Conservation (phyloP, 2,329 filamentous ascomycete species). For the Cercospora sp. region DNA sequence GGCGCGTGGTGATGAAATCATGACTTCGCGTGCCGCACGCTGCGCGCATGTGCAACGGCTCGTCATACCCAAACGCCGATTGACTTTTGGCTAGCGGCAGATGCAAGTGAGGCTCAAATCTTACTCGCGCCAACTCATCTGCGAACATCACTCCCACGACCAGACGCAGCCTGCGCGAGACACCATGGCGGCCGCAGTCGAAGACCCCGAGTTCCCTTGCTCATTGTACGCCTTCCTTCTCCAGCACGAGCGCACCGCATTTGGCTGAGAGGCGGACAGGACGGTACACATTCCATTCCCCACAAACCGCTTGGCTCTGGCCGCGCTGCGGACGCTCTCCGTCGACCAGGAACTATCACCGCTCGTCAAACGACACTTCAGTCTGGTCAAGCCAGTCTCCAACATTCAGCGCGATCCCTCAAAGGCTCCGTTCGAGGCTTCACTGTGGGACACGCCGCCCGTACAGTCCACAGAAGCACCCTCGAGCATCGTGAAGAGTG, state of each 20-base stretch:
- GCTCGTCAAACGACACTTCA: constrained; percentile 72
- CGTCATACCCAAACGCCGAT: constrained; percentile 3
- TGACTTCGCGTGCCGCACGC: constrained; percentile 1
- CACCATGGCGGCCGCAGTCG: constrained; percentile 2
- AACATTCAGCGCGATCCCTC: constrained; percentile 19
- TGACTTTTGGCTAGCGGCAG: constrained; percentile 1
- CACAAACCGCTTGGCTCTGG: constrained; percentile 70
- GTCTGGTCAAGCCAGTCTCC: constrained; percentile 44
- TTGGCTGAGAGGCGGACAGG: constrained; percentile 46
- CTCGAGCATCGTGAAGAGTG: constrained; percentile 17
- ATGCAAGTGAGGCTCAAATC: constrained; percentile 7
- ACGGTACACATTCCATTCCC: constrained; percentile 79
- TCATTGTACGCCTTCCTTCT: constrained; percentile 27
- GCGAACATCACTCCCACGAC: neutral
- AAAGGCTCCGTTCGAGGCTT: constrained; percentile 26
- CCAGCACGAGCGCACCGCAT: neutral
- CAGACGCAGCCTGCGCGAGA: neutral
- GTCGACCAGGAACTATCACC: constrained; percentile 90
- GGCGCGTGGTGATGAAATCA: constrained; percentile 4
- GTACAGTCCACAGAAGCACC: constrained; percentile 9
- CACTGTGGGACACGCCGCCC: constrained; percentile 19
- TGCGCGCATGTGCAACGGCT: neutral
- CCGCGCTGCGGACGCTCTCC: constrained; percentile 71
- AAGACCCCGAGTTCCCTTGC: constrained; percentile 28
- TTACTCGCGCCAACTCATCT: neutral